These are phyloP conservation scores for Hortiboletus campestris DNA, from an alignment of 768 basidiomycete genomes.

Conservation along the genomic window DNA sequence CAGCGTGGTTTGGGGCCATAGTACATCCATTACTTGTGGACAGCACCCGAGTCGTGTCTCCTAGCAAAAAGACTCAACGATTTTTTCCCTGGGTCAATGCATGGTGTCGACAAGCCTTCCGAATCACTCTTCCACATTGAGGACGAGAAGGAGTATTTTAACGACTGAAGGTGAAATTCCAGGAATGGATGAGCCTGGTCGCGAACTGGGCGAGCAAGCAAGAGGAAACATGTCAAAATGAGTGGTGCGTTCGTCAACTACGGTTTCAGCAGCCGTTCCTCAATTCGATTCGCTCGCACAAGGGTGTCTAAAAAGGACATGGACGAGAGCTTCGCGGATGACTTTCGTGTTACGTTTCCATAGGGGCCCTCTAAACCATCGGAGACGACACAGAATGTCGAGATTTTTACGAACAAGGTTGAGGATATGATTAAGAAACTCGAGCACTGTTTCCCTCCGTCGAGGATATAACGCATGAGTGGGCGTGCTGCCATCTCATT, in stretches of 20 bases:
- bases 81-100: conserved; percentile 29
- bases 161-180: conserved; percentile 16
- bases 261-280: not conserved
- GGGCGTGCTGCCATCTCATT: not conserved
- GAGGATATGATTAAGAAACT: conserved; percentile 26
- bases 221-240: conserved; percentile 2
- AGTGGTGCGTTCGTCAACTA: conserved; percentile 6
- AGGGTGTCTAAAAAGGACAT: conserved; percentile 18
- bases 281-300: not conserved
- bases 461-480: not conserved
- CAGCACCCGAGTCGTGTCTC: conserved; percentile 27
- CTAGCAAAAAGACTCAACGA: conserved; percentile 20
- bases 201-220: conserved; percentile 21
- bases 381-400: conserved; percentile 15
- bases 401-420: conserved; percentile 26
- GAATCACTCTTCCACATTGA: conserved; percentile 23
- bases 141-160: conserved; percentile 21
- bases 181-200: conserved; percentile 17
- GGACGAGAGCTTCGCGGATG: conserved; percentile 11
- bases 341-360: conserved; percentile 27
- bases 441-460: conserved; percentile 14
- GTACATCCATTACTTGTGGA: conserved; percentile 31
- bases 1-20: conserved; percentile 1
- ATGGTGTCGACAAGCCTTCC: conserved; percentile 13
- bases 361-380: conserved; percentile 9